Evolutionary conservation across 768 basidiomycete genomes (phyloP), one percentile per base, ranked within the genome.

Genomic region (Pisolithus albus): DNA sequence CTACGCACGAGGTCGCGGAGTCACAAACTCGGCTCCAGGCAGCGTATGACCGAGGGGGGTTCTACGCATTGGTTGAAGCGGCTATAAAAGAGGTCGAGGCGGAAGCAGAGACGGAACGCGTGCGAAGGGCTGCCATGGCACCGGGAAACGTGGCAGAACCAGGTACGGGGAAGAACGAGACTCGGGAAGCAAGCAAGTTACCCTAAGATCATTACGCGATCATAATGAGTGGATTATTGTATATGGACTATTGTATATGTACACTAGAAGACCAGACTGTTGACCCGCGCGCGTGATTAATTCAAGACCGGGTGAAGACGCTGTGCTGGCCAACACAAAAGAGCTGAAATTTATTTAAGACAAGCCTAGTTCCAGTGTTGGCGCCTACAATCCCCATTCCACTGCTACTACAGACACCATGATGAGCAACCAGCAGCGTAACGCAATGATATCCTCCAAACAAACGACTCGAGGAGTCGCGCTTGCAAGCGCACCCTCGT

Each of bases 31-130:
- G 84, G 9, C 64, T 88, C 10, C 60, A 69, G 41, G 72, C 62
- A 6, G 83, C 83, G 0, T 88, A 78, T 54, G 78, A 83, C 9
- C 64, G 75, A 19, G 83, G 78, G 5, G 84, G 86, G 0, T 66
- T 86, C 28, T 58, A 71, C 0, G 68, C 73, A 1, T 86, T 84
- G 82, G 69, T 73, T 9, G 71, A 79, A 49, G 72, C 69, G n/a
- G 81, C 73, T 1, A 56, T 72, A 49, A 68, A 68, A 24, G 86
- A 86, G 61, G 53, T 82, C 45, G 83, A 86, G 59, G 73, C 72
- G 0, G 86, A 88, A 59, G 71, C 68, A 0, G 66, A 75, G 39
- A 53, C 74, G 11, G 84, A 85, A 59, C 65, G 79, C 45, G 59
- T 62, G 16, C 72, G 38, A 21, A 59, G 46, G 30, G 48, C 32